Base-by-base conservation (phyloP, 2,329 filamentous ascomycete genomes). In the Neonectria faginata region DNA sequence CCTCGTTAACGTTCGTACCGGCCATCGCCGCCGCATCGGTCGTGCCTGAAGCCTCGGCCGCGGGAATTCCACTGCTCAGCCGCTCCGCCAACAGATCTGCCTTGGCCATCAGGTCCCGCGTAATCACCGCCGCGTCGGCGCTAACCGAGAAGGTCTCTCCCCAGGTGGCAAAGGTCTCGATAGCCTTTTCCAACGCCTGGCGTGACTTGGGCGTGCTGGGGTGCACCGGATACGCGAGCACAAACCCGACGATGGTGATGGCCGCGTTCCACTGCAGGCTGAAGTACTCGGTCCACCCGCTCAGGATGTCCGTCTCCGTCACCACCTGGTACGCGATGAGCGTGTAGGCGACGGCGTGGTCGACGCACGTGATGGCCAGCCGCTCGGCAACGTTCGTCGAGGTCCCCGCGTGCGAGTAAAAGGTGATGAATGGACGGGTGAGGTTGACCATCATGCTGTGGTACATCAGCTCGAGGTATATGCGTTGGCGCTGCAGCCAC, bases 401-500 rank as follows among this genome's bases (percentile, higher is more conserved):
- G 9, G 58, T 56, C 2, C 48, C 47, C 5, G 53, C 48, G 18
- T 62, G 60, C 3, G 57, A 54, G 44, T 65, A 62, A 44, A 82
- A 82, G 52, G 69, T 72, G 48, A 83, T 79, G 31, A 81, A 79
- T 1, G 79, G 79, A 4, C 81, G 80, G 50, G 76, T 78, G 8
- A 82, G 71, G 57, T 78, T 79, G 22, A 76, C 70, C 42, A 62
- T 70, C 9, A 81, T 64, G 53, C 78, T 78, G 60, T 82, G 80
- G 60, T 82, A 83, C 25, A 76, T 69, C 2, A 82, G 66, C 60
- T 83, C 80, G 1, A 83, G 73, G n/a, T 79, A 73, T 0, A 83
- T 59, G 3, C 80, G 80, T 53, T 75, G 73, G 2, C 72, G 76
- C 63, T 81, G 79, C 2, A 83, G 73, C 81, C 81, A 83, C 1